Conservation (phyloP, 768 basidiomycete species). For the Termitomyces eurrhizus region DNA sequence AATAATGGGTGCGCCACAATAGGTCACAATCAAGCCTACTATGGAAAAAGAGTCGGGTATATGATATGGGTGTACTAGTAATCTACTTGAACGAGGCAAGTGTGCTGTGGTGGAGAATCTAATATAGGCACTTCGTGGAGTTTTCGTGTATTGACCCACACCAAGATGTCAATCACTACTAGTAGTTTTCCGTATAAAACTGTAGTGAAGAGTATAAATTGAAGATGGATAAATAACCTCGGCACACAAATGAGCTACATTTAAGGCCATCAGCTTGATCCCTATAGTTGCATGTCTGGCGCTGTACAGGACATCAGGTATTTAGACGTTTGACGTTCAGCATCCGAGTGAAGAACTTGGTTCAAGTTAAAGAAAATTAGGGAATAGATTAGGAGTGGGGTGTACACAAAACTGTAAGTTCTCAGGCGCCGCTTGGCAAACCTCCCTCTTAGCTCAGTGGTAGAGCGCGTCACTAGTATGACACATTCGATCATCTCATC, state of each 20-base stretch:
- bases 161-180: too few relatives aligned
- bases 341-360: neutral
- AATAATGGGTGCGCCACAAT: neutral
- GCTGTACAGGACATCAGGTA: too few relatives aligned
- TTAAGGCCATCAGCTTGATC: neutral
- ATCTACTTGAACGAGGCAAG: too few relatives aligned
- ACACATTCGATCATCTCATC: too few relatives aligned
- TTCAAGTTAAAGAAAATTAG: too few relatives aligned
- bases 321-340: neutral
- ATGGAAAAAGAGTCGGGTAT: neutral
- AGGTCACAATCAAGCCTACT: neutral
- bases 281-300: too few relatives aligned
- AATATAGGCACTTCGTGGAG: neutral
- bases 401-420: neutral
- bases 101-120: too few relatives aligned
- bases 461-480: constrained; percentile 33
- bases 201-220: neutral
- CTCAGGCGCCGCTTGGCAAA: too few relatives aligned
- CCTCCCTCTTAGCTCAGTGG: constrained; percentile 33
- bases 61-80: too few relatives aligned
- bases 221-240: neutral
- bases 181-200: neutral
- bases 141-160: neutral
- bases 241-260: neutral
- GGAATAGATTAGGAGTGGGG: too few relatives aligned